Conservation (phyloP, 148 eudicot species). For the Rhododendron henanense region DNA sequence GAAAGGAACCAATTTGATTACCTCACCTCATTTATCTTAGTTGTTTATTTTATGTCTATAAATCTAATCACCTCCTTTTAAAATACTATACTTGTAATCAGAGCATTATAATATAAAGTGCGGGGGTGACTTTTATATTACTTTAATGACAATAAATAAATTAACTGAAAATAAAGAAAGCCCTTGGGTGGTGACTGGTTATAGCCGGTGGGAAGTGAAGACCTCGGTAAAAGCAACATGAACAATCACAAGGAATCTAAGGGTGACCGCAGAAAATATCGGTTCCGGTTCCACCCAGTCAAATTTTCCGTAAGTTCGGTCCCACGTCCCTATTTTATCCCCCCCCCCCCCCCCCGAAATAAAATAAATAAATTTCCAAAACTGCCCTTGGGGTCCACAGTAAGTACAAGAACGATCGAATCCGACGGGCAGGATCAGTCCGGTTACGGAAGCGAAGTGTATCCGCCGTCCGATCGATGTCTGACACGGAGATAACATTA, state of each 20-base stretch:
- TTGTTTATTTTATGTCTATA: not conserved
- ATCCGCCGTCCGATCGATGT: conserved; percentile 22
- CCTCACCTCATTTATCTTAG: not conserved
- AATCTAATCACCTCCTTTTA: not conserved
- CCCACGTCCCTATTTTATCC: not conserved
- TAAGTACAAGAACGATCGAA: too few species aligned
- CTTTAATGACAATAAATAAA: not conserved
- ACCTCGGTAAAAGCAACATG: conserved; percentile 15
- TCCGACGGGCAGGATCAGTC: not conserved
- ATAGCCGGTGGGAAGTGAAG: conserved; percentile 20
- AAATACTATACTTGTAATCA: too few species aligned
- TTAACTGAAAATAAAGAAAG: not conserved
- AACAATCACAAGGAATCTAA: conserved; percentile 40
- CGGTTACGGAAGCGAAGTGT: not conserved
- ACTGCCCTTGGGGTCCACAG: not conserved
- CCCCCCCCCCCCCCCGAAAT: too few species aligned
- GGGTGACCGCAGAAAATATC: conserved; percentile 38
- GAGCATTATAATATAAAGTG: not conserved
- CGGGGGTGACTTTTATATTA: not conserved
- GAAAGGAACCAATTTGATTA: not conserved
- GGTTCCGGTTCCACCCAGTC: conserved; percentile 22
- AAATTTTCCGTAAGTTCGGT: conserved; percentile 19
- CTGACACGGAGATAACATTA: conserved; percentile 29
- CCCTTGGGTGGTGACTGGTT: conserved; percentile 24
- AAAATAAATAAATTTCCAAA: not conserved